Evolutionary conservation across 768 basidiomycete genomes (phyloP).

Genomic region (Mycena galopus): DNA sequence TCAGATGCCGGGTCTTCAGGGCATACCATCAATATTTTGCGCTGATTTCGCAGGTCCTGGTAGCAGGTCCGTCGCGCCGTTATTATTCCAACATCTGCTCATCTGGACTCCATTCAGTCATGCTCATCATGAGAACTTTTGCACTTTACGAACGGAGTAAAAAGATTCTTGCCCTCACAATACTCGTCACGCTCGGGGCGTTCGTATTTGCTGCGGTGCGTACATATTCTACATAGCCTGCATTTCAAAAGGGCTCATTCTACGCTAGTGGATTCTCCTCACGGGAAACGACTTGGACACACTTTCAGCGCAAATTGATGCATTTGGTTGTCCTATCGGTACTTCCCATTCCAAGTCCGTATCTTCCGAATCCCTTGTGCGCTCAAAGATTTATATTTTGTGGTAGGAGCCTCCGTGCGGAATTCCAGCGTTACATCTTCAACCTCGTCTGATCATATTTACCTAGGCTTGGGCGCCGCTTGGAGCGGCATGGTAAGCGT

Average conservation of each 20-base stretch:
- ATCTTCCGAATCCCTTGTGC: not conserved
- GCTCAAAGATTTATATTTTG: not conserved
- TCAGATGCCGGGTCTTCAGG: slow-evolving; percentile 49
- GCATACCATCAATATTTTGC: slow-evolving; percentile 53
- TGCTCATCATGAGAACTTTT: slow-evolving; percentile 59
- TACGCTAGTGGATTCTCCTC: not conserved
- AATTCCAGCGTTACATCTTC: not conserved
- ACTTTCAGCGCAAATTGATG: slow-evolving; percentile 3
- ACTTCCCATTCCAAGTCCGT: slow-evolving; percentile 29
- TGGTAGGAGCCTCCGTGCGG: slow-evolving; percentile 42
- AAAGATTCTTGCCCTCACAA: slow-evolving; percentile 44
- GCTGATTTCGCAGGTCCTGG: slow-evolving; percentile 49
- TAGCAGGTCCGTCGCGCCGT: slow-evolving; percentile 46
- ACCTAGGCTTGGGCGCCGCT: slow-evolving; percentile 48
- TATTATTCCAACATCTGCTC: slow-evolving; percentile 13
- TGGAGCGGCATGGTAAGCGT: slow-evolving; percentile 51
- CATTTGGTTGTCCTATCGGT: slow-evolving; percentile 28
- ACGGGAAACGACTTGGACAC: slow-evolving; percentile 6
- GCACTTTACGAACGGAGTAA: slow-evolving; percentile 56
- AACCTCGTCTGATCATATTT: not conserved
- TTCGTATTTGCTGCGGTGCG: slow-evolving; percentile 51
- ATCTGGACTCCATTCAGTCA: slow-evolving; percentile 39
- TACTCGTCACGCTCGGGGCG: slow-evolving; percentile 41
- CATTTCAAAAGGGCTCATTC: not conserved
- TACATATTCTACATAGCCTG: slow-evolving; percentile 4